These are phyloP conservation scores for Linderniella brevidens DNA, from an alignment of 257 asterid species.

Conservation along the genomic window DNA sequence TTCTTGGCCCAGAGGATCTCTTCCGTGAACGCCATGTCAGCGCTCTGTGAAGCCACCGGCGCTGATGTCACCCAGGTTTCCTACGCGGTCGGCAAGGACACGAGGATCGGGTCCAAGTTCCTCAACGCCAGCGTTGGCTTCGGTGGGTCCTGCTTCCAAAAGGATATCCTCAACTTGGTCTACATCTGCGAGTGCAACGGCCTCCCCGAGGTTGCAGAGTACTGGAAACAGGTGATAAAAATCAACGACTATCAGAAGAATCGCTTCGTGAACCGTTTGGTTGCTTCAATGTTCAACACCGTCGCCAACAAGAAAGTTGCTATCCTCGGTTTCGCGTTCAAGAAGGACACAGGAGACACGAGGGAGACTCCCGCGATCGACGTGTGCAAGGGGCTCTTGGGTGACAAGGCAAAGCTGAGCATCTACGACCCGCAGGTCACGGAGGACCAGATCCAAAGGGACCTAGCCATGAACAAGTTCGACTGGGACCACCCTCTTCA, in stretches of 20 bases:
- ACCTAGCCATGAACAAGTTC: conserved; percentile 23
- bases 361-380: conserved; percentile 44
- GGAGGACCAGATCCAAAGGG: conserved; percentile 23
- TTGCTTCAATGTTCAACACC: conserved; percentile 40
- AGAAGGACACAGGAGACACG: conserved; percentile 43
- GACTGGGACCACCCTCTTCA: conserved; percentile 34
- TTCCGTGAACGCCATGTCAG: conserved; percentile 20
- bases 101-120: conserved; percentile 31
- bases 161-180: conserved; percentile 32
- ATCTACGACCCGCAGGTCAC: conserved; percentile 45
- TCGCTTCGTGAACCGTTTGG: conserved; percentile 27
- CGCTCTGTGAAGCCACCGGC: conserved; percentile 20
- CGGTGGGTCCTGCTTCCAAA: conserved; percentile 47
- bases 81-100: conserved; percentile 28
- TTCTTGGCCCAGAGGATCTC: conserved; percentile 55
- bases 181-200: conserved; percentile 44
- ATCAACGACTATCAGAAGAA: conserved; percentile 37
- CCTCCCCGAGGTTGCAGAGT: conserved; percentile 30
- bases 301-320: conserved; percentile 31
- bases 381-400: conserved; percentile 29
- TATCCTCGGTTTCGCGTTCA: conserved; percentile 34
- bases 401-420: conserved; percentile 26
- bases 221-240: conserved; percentile 40
- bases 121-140: conserved; percentile 42
- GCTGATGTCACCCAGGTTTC: conserved; percentile 30